Base-by-base conservation (phyloP, 352 stramenopile genomes). In the Globisporangium paroecandrum region DNA sequence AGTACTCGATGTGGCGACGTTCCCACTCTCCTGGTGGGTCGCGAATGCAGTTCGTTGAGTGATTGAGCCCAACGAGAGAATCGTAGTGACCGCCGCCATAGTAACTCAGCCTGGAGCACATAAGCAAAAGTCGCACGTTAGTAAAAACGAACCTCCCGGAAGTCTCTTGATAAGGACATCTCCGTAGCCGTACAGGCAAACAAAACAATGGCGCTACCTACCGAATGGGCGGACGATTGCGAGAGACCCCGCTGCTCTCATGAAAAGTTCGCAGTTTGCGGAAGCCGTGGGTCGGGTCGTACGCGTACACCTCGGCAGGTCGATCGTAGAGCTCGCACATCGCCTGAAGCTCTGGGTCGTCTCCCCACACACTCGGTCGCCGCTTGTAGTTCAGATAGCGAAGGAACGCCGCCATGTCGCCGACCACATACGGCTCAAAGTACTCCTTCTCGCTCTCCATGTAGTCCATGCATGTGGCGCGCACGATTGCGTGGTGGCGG, bases 301-400 rank as follows among this genome's bases (percentile, higher is more conserved):
- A 97, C 13, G 89, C 86, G 73, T 93, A 98, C 43, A 98, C 90
- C 74, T 98, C 82, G 0, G 90, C 90, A 2, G 89, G 79, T 29
- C 93, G 89, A 60, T 97, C 86, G 70, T 98, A 98, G 4, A 99
- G 74, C 77, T 99, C 97, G 54, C 86, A 97, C 64, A 98, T 93
- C 32, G 97, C 88, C 47, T 98, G 96, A 47, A 99, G 93, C 83
- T 99, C 97, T 2, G 94, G 90, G 70, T 99, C 97, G 69, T 98
- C 97, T 15, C 95, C 97, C 84, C 97, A 98, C 7, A 98, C 93
- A 43, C 93, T 95, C 58, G 91, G 73, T 27, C 85, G 79, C 5
- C 95, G 83, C 73, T 98, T 99, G 56, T 96, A 73, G 15, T 69
- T 62, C 58, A 99, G 71, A 68, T 99, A 99, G 1, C 80, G 73